Base-by-base conservation (phyloP, 371 early-diverging fungal genomes). In the Circinella umbellata region DNA sequence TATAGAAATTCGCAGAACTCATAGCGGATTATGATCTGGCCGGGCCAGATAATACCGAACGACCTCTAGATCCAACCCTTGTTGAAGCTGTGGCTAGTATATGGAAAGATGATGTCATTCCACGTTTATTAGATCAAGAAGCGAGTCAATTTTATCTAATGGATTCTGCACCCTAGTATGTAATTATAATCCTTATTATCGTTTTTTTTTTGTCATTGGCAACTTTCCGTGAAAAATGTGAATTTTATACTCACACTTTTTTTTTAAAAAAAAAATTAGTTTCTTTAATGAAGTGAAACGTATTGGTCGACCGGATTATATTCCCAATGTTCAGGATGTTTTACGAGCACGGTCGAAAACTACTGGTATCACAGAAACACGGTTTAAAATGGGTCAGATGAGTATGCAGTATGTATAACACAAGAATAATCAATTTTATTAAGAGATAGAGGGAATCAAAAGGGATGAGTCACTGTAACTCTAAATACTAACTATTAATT, bases 311-410 rank as follows among this genome's bases (percentile, higher is more conserved):
- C 73, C 83, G 5, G 82, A 86, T 51, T 91, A 90, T 70, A 76
- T 86, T 37, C 91, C 91, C 3, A 84, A 68, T 54, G 89, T 81
- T 77, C 90, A 88, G 64, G 95, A 96, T 78, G 92, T 95, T 13
- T 75, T 96, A 54, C 76, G 92, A 7, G 88, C 94, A 20, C 90
- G 95, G 69, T 86, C 90, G 8, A 95, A 92, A 81, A 94, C 95
- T 7, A 95, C 95, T 18, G 92, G 94, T 61, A 95, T 96, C 34
- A 86, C 82, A 17, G 93, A 93, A 73, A 93, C 91, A 57, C 72
- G 89, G 65, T 93, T 92, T 68, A 82, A 76, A 36, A 89, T 90
- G 86, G 91, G 88, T 0, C 86, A 87, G 67, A 71, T 73, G 71
- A 78, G 55, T 70, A 79, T 75, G 60, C 80, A 61, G 78, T 83